Evolutionary conservation across 192 early-diverging fungal species (phyloP).

Genomic region (Coemansia biformis): DNA sequence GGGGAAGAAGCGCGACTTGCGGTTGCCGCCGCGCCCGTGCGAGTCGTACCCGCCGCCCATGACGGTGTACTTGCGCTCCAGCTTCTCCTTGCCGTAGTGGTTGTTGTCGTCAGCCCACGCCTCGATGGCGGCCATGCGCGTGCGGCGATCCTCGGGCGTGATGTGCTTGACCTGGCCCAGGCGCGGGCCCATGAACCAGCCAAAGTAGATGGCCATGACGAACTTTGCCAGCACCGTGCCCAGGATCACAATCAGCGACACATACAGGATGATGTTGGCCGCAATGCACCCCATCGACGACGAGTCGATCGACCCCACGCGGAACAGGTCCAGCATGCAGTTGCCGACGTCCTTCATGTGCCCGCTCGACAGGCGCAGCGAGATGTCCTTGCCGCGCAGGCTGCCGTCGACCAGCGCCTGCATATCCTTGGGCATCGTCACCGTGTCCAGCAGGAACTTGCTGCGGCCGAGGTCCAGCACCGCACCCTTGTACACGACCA

Average conservation of each 20-base stretch:
- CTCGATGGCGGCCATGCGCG: constrained; percentile 67
- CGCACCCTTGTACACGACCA: constrained; percentile 71
- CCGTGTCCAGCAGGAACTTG: constrained; percentile 55
- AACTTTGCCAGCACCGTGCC: constrained; percentile 68
- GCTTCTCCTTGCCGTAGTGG: constrained; percentile 46
- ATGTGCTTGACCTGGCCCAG: constrained; percentile 70
- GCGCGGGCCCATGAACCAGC: constrained; percentile 71
- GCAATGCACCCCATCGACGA: constrained; percentile 76
- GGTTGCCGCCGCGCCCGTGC: constrained; percentile 19
- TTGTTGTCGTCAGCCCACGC: constrained; percentile 70
- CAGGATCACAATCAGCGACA: constrained; percentile 67
- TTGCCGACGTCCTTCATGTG: constrained; percentile 52
- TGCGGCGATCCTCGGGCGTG: constrained; percentile 63
- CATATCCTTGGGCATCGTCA: constrained; percentile 29
- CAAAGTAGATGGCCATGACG: constrained; percentile 69
- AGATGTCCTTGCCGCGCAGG: constrained; percentile 51
- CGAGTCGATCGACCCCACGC: constrained; percentile 75
- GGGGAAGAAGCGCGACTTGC: constrained; percentile 51
- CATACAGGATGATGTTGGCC: constrained; percentile 71
- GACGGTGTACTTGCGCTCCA: constrained; percentile 49
- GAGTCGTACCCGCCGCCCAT: constrained; percentile 15
- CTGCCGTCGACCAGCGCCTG: constrained; percentile 37
- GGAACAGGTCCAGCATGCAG: constrained; percentile 74
- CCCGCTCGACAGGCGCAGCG: constrained; percentile 52
- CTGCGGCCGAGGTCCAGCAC: constrained; percentile 67